phyloP scores from a whole-genome alignment of 73 alveolate species.

The Symbiodinium pilosum region DNA sequence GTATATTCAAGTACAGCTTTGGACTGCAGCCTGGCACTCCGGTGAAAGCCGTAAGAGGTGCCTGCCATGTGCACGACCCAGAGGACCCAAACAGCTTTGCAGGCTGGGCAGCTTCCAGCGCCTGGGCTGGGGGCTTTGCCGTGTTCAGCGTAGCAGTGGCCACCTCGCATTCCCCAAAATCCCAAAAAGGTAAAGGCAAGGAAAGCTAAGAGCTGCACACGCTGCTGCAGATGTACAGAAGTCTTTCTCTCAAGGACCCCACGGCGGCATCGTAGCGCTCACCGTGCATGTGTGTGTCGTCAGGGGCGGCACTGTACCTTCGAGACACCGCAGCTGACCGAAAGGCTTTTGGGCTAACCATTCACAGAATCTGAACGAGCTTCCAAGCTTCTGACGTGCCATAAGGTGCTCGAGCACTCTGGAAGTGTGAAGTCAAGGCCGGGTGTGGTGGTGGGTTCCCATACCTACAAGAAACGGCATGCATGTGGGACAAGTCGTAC shows the following conservation, averaged over 20 bases:
- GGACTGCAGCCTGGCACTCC: not conserved
- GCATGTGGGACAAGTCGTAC: not conserved
- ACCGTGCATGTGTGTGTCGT: not conserved
- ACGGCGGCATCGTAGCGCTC: slow-evolving; percentile 15
- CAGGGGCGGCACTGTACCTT: not conserved
- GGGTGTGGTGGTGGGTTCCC: not conserved
- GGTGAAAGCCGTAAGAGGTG: slow-evolving; percentile 1
- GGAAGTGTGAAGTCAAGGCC: not conserved
- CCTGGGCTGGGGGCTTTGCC: not conserved
- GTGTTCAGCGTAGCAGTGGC: not conserved
- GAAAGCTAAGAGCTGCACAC: not conserved
- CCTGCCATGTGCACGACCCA: not conserved
- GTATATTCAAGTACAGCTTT: too few species aligned
- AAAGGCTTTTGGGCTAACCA: not conserved
- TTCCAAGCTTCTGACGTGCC: not conserved
- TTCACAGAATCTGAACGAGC: not conserved
- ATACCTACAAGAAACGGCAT: not conserved
- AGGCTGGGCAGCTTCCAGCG: not conserved
- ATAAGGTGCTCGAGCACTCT: slow-evolving; percentile 14
- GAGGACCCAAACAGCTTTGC: not conserved
- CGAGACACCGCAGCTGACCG: too few species aligned
- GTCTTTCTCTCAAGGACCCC: not conserved
- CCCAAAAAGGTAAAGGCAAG: not conserved
- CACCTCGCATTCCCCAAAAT: not conserved
- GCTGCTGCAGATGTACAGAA: not conserved